Evolutionary conservation across 345 rosid genomes (phyloP), one percentile per base, ranked within the genome.

Genomic region (Eucalyptus regnans): DNA sequence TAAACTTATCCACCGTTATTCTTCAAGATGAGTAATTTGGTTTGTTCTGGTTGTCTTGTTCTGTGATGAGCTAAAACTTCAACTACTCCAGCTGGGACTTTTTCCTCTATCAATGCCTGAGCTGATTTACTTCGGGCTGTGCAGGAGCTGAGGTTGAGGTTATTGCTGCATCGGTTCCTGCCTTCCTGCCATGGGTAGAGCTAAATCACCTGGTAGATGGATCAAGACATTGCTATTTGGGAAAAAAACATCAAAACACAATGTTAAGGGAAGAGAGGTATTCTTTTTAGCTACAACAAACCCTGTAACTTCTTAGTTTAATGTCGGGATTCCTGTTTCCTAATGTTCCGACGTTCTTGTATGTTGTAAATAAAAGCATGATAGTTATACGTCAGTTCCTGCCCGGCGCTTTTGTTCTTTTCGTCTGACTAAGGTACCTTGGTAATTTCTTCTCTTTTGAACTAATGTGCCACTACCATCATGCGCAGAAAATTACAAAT

Each of bases 141-240:
- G 91, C 90, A 86, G 93, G 88, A 50, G 29, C 66, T 88, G 68
- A 80, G 86, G 85, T 91, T 91, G 84, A 87, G 90, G 87, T 89
- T 66, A 37, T 87, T 89, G 88, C 91, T 87, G 86, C 76, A 51
- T 33, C 12, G 33, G 62, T 50, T 90, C 92, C 88, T 86, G 87
- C 89, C 71, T 86, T 89, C 80, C 85, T 79, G 89, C 71, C 23
- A 96, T 96, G 99, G 98, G 98, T 5, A 88, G 84, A 83, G 43
- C 87, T 58, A 97, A 94, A 90, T 94, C 99, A 64, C 96, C 96
- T 5, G 92, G 93, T 25, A 97, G 93, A 91, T 97, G 99, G 99
- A 93, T 97, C 88, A 97, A 96, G 93, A 92, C 93, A 86, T 92
- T 96, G 58, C 91, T 97, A 5, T 95, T 96, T 90, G 98, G 99